Evolutionary conservation across 805 yeast species (phyloP).

Genomic region (Nematodospora valgi): DNA sequence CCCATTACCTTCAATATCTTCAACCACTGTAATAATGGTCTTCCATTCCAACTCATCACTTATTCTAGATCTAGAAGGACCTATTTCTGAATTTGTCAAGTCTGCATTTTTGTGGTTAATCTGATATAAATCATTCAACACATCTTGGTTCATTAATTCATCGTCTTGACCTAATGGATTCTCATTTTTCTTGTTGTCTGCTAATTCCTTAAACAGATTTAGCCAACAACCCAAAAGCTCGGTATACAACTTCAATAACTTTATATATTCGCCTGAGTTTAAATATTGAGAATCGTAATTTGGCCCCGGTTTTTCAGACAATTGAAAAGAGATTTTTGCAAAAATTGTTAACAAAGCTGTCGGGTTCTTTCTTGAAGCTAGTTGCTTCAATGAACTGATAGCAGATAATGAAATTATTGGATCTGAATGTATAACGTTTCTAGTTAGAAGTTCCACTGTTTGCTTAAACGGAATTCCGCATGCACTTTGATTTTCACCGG

Average conservation of each 20-base stretch:
- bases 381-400: constrained; percentile 54
- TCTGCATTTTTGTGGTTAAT: constrained; percentile 43
- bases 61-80: constrained; percentile 19
- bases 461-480: constrained; percentile 54
- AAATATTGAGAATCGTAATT: constrained; percentile 55
- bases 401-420: constrained; percentile 62
- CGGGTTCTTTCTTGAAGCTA: constrained; percentile 70
- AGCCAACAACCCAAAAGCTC: constrained; percentile 84
- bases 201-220: constrained; percentile 48
- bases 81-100: constrained; percentile 7
- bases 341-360: constrained; percentile 67
- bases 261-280: constrained; percentile 58
- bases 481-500: constrained; percentile 30
- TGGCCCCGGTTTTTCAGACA: constrained; percentile 59
- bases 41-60: constrained; percentile 73
- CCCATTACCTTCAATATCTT: constrained; percentile 96
- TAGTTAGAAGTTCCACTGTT: constrained; percentile 70
- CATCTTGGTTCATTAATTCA: constrained; percentile 35
- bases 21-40: constrained; percentile 77
- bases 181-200: constrained; percentile 12
- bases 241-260: constrained; percentile 64
- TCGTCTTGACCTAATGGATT: constrained; percentile 31
- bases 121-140: constrained; percentile 41
- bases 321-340: constrained; percentile 76
- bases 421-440: constrained; percentile 71